Conservation (phyloP, 2,329 filamentous ascomycete genomes). For the Pseudopyrenochaeta lycopersici region DNA sequence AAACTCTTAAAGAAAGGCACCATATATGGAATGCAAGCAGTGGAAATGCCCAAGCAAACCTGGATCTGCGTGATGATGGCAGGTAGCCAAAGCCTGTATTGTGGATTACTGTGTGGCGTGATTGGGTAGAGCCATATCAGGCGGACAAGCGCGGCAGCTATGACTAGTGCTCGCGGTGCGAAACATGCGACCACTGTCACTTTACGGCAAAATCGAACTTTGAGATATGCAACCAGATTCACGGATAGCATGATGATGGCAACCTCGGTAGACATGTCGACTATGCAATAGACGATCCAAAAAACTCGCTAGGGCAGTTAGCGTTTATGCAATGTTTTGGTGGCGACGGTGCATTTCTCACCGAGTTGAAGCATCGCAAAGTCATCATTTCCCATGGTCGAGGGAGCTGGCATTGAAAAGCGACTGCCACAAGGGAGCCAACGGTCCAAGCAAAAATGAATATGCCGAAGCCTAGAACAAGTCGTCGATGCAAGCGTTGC, state of each 20-base stretch:
- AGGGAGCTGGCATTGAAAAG: slow-evolving; percentile 44
- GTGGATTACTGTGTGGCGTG: slow-evolving; percentile 32
- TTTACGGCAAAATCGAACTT: slow-evolving; percentile 34
- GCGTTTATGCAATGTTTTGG: slow-evolving; percentile 7
- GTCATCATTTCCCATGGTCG: slow-evolving; percentile 39
- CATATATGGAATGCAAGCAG: slow-evolving; percentile 47
- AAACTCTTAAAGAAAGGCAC: slow-evolving; percentile 37
- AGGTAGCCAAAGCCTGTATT: slow-evolving; percentile 40
- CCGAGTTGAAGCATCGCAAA: slow-evolving; percentile 38
- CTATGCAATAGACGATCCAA: slow-evolving; percentile 45
- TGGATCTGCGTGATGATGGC: slow-evolving; percentile 39
- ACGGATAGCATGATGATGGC: slow-evolving; percentile 42
- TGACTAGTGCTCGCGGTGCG: slow-evolving; percentile 39
- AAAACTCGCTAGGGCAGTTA: slow-evolving; percentile 38
- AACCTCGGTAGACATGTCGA: slow-evolving; percentile 44
- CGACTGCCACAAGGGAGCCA: slow-evolving; percentile 31
- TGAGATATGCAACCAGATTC: slow-evolving; percentile 38
- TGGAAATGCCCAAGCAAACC: slow-evolving; percentile 39
- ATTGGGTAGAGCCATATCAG: slow-evolving; percentile 41
- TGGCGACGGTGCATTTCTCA: slow-evolving; percentile 6
- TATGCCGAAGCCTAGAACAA: slow-evolving; percentile 27
- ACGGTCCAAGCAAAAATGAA: slow-evolving; percentile 40
- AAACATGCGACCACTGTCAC: slow-evolving; percentile 43
- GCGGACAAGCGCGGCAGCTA: slow-evolving; percentile 36
- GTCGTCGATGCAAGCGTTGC: slow-evolving; percentile 27